Evolutionary conservation across 768 basidiomycete species (phyloP).

Genomic region (Xerocomus spinulosus): DNA sequence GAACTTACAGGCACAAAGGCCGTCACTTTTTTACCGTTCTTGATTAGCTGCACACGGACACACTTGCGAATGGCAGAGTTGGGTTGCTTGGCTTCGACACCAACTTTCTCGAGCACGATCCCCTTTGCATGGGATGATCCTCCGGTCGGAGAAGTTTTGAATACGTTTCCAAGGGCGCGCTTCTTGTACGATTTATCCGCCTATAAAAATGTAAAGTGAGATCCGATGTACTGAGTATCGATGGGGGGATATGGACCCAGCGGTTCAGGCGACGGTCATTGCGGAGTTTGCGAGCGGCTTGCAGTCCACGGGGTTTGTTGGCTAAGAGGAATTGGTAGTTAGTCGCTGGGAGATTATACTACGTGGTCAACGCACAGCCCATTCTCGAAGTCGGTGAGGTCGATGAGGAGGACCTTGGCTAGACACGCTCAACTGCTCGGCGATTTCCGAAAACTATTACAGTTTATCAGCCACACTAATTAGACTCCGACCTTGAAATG

Average conservation of each 20-base stretch:
- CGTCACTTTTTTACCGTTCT: conserved; percentile 99
- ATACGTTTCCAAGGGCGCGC: conserved; percentile 97
- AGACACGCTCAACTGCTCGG: conserved; percentile 18
- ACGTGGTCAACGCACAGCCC: conserved; percentile 65
- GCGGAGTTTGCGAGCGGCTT: conserved; percentile 98
- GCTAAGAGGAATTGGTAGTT: conserved; percentile 41
- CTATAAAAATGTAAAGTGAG: conserved; percentile 37
- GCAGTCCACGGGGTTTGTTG: conserved; percentile 98
- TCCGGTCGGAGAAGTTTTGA: conserved; percentile 99
- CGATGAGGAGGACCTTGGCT: conserved; percentile 31
- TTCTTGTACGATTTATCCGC: conserved; percentile 99
- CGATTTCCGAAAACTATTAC: conserved; percentile 36
- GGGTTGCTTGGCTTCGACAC: conserved; percentile 99
- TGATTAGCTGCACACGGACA: conserved; percentile 99
- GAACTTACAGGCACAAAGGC: conserved; percentile 93
- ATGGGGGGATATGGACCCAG: conserved; percentile 63
- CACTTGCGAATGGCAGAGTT: conserved; percentile 99
- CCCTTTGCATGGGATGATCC: conserved; percentile 99
- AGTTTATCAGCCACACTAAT: conserved; percentile 40
- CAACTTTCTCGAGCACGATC: conserved; percentile 99
- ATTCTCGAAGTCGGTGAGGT: conserved; percentile 62
- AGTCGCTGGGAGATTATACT: conserved; percentile 1
- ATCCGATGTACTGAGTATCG: conserved; percentile 1
- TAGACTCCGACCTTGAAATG: too few species aligned
- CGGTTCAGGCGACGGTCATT: conserved; percentile 91